Evolutionary conservation across 2,329 filamentous ascomycete species (phyloP).

Genomic region (Aschersonia sp.): DNA sequence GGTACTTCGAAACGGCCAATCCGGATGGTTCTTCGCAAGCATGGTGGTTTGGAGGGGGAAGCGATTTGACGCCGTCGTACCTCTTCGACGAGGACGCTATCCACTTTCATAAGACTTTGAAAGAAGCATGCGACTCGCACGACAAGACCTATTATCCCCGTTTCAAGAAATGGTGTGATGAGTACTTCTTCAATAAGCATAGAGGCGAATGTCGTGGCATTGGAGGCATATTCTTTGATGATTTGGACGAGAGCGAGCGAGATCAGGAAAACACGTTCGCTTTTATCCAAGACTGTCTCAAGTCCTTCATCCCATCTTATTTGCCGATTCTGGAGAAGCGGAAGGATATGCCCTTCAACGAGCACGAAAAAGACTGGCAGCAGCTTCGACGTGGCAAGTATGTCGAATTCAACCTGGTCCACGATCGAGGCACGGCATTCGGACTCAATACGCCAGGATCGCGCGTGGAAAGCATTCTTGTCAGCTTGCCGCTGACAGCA

Average conservation of each 20-base stretch:
- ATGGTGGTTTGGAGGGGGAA: conserved; percentile 98
- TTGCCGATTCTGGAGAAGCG: conserved; percentile 75
- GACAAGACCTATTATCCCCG: conserved; percentile 81
- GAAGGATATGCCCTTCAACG: conserved; percentile 83
- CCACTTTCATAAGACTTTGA: conserved; percentile 90
- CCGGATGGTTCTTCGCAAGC: conserved; percentile 66
- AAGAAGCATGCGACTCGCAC: conserved; percentile 84
- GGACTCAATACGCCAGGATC: conserved; percentile 85
- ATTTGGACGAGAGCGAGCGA: conserved; percentile 75
- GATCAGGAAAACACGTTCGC: conserved; percentile 82
- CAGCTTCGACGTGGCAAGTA: conserved; percentile 88
- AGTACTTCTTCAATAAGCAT: conserved; percentile 93
- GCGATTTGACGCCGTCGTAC: conserved; percentile 84
- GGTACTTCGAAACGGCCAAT: conserved; percentile 93
- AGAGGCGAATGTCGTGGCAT: conserved; percentile 74
- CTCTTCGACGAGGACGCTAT: conserved; percentile 95
- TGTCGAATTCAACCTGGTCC: conserved; percentile 96
- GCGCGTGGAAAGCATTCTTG: conserved; percentile 88
- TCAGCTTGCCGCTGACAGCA: conserved; percentile 89
- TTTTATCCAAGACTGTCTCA: conserved; percentile 73
- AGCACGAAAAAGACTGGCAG: conserved; percentile 88
- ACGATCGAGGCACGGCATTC: conserved; percentile 90
- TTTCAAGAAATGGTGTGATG: conserved; percentile 97
- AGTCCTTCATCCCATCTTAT: conserved; percentile 81
- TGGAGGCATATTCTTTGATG: conserved; percentile 97